phyloP scores from a whole-genome alignment of 192 early-diverging fungal species.

The Entomortierella parvispora region DNA sequence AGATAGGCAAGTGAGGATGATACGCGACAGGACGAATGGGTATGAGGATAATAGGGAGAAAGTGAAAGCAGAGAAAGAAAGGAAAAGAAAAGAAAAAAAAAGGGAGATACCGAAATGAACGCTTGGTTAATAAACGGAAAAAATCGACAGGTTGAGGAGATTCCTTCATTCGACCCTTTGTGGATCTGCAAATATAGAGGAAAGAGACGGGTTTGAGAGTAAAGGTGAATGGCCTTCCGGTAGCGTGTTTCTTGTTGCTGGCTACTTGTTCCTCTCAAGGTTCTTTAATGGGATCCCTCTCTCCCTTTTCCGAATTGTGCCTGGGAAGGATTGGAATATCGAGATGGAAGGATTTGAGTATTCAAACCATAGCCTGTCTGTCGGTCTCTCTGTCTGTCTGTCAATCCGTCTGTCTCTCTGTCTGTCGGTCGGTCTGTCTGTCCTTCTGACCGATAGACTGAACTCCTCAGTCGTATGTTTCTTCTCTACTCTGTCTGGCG shows the following conservation, averaged over 20 bases:
- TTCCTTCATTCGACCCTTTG: too few relatives aligned
- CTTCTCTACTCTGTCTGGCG: too few relatives aligned
- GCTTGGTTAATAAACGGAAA: too few relatives aligned
- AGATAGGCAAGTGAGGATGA: conserved; percentile 1
- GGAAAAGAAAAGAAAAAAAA: conserved; percentile 1
- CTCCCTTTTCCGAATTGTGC: not conserved
- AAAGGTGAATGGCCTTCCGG: too few relatives aligned
- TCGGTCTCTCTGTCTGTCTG: not conserved
- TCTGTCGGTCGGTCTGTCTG: not conserved
- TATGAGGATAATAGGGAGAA: not conserved
- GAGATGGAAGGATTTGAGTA: not conserved
- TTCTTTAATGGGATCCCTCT: not conserved
- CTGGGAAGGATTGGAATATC: conserved; percentile 30
- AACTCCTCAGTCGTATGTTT: too few relatives aligned
- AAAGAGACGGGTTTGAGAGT: too few relatives aligned
- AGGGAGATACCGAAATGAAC: not conserved
- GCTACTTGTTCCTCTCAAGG: not conserved
- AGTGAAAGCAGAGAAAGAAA: not conserved
- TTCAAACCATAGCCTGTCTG: not conserved
- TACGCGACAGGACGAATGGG: conserved; percentile 12
- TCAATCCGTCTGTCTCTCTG: not conserved
- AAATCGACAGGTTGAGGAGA: too few relatives aligned
- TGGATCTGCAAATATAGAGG: too few relatives aligned
- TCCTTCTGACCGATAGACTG: too few relatives aligned
- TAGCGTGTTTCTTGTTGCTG: not conserved